A percentile compares a stretch with the other conserved stretches of the same genome.
These are phyloP conservation scores for Linum usitatissimum DNA, from an alignment of 345 rosid species.

Conservation along the genomic window DNA sequence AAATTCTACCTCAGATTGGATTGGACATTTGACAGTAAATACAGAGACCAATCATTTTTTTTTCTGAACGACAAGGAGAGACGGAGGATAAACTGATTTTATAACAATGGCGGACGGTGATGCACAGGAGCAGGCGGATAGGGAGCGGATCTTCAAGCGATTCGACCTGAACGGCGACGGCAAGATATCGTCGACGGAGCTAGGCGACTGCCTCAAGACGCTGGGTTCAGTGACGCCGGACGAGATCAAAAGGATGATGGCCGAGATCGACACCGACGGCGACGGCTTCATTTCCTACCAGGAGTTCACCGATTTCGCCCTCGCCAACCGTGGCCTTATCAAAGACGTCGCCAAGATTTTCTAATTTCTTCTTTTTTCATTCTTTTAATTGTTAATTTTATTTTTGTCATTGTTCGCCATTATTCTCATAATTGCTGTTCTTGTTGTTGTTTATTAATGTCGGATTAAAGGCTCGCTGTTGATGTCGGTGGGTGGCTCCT, in stretches of 20 bases:
- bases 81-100: neutral
- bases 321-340: slow-evolving; percentile 63
- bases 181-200: slow-evolving; percentile 62
- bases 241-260: slow-evolving; percentile 73
- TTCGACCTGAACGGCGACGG: slow-evolving; percentile 85
- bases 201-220: slow-evolving; percentile 58
- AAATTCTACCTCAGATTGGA: too few relatives aligned
- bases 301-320: slow-evolving; percentile 65
- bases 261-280: slow-evolving; percentile 79
- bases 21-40: too few relatives aligned
- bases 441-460: neutral
- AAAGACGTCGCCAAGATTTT: slow-evolving; percentile 83
- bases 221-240: slow-evolving; percentile 53
- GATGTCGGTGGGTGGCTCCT: too few relatives aligned
- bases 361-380: slow-evolving; percentile 15
- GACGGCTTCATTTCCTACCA: slow-evolving; percentile 70
- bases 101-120: slow-evolving; percentile 40
- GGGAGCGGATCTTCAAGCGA: slow-evolving; percentile 60
- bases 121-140: slow-evolving; percentile 36
- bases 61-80: neutral
- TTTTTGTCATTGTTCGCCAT: neutral
- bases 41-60: too few relatives aligned
- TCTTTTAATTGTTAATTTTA: neutral
- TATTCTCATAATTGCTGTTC: neutral
- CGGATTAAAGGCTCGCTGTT: too few relatives aligned